Evolutionary conservation across 495 filamentous ascomycete genomes (phyloP).

Genomic region (Aspergillus haitiensis): DNA sequence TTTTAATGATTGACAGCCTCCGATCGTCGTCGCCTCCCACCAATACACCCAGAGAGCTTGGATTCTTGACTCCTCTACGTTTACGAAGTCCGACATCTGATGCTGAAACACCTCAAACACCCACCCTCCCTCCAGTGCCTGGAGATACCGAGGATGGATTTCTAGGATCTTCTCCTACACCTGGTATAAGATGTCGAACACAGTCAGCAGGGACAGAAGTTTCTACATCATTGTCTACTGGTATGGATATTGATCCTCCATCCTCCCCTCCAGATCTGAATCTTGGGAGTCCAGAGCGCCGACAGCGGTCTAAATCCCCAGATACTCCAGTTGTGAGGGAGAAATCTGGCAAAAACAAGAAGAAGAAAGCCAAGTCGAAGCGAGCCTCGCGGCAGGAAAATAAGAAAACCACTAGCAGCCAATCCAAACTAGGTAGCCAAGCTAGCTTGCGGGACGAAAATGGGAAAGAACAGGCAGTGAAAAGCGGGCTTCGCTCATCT

Average conservation of each 20-base stretch:
- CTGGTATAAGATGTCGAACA: slow-evolving; percentile 48
- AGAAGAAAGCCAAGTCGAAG: slow-evolving; percentile 21
- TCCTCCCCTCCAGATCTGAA: slow-evolving; percentile 44
- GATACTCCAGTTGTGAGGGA: slow-evolving; percentile 7
- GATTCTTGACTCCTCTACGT: slow-evolving; percentile 42
- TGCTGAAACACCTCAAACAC: slow-evolving; percentile 45
- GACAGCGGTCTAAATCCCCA: slow-evolving; percentile 1
- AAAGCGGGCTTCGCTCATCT: slow-evolving; percentile 36
- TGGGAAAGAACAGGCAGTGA: slow-evolving; percentile 26
- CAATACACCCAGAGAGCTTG: slow-evolving; percentile 32
- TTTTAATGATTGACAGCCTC: slow-evolving; percentile 70
- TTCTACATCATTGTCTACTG: slow-evolving; percentile 19
- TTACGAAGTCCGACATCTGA: slow-evolving; percentile 27
- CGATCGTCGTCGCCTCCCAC: slow-evolving; percentile 55
- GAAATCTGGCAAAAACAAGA: slow-evolving; percentile 20
- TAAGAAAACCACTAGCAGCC: slow-evolving; percentile 7
- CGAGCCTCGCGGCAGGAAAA: slow-evolving; percentile 8
- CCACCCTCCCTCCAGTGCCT: slow-evolving; percentile 44
- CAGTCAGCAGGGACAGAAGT: slow-evolving; percentile 26
- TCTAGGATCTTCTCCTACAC: slow-evolving; percentile 81
- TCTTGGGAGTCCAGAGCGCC: slow-evolving; percentile 30
- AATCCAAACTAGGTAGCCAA: not conserved
- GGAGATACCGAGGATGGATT: slow-evolving; percentile 57
- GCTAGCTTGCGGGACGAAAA: slow-evolving; percentile 12
- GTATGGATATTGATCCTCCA: slow-evolving; percentile 31